These are phyloP conservation scores for Stephania yunnanensis DNA, from an alignment of 164 flowering plant genomes.

Conservation along the genomic window DNA sequence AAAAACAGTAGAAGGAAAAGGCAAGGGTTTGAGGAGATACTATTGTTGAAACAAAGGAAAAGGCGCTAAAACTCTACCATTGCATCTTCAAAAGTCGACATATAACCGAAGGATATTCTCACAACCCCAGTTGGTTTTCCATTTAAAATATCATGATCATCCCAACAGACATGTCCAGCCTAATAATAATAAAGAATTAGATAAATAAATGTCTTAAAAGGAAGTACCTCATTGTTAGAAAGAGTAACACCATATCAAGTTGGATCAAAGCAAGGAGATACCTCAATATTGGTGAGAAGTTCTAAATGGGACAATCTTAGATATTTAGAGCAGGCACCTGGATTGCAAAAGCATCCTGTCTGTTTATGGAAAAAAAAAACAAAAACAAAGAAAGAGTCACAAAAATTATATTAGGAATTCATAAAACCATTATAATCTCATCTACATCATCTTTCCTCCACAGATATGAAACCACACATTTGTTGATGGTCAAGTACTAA, in stretches of 20 bases:
- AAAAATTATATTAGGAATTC: neutral
- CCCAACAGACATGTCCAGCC: slow-evolving; percentile 99
- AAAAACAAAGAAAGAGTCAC: slow-evolving; percentile 6
- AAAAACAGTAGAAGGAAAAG: neutral
- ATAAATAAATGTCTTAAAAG: neutral
- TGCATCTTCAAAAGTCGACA: slow-evolving; percentile 97
- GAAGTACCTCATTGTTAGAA: neutral
- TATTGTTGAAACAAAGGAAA: neutral
- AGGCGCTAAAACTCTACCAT: slow-evolving; percentile 35
- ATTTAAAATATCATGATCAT: slow-evolving; percentile 70
- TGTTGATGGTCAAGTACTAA: neutral
- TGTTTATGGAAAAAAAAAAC: slow-evolving; percentile 13
- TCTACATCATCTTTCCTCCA: neutral
- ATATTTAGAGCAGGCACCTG: slow-evolving; percentile 96
- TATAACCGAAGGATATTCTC: slow-evolving; percentile 92
- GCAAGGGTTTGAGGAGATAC: neutral
- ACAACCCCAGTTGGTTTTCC: slow-evolving; percentile 98
- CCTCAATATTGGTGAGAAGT: slow-evolving; percentile 82
- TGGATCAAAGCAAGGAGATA: slow-evolving; percentile 17
- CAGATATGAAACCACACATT: neutral
- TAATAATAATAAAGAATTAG: slow-evolving; percentile 17
- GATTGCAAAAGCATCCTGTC: slow-evolving; percentile 99
- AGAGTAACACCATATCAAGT: neutral
- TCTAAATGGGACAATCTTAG: slow-evolving; percentile 81
- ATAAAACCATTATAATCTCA: neutral